Base-by-base conservation (phyloP, 345 rosid species). In the Arabis alpina region DNA sequence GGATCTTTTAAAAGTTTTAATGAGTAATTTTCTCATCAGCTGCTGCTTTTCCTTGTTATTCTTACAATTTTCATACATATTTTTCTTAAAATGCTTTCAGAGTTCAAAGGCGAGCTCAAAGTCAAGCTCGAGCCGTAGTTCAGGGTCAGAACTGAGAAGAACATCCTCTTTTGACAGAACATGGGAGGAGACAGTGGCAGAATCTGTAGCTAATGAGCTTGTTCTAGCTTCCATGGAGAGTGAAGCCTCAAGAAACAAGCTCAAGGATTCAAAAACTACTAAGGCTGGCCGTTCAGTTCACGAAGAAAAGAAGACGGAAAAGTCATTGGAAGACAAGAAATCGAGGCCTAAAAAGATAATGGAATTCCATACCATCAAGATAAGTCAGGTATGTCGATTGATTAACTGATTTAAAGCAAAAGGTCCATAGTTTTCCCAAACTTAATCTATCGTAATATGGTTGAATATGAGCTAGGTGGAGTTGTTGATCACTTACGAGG, bases 181-280 rank as follows among this genome's bases (percentile, higher is more conserved):
- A 70, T 91, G 97, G 98, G 99, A 94, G 59, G 99, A 94, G 76
- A 87, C 79, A 34, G 90, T 91, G 36, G 99, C 99, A 58, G 99
- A 94, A 77, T 82, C 98, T 75, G 87, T 94, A 71, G 98, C 96
- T 58, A 79, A 82, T 81, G 98, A 91, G 76, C 90, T 91, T 55
- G 91, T 93, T 70, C 70, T 86, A 28, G 77, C 88, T 75, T 84
- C 89, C 45, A 65, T 74, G 62, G 97, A 88, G 72, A 88, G 88
- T 73, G 98, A 90, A 25, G 74, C 86, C 54, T 84, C 85, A 19
- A 86, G 82, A 80, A 73, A 51, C 68, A 92, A 85, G 77, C 72
- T 71, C 24, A 94, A 86, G 75, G 98, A 93, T 51, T 45, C 87
- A 41, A 88, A 87, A 75, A 60, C 80, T 19, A 24, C 80, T 36